Evolutionary conservation across 2,329 filamentous ascomycete genomes (phyloP), one percentile per base, ranked within the genome.

Genomic region (Coccinonectria pachysandricola): DNA sequence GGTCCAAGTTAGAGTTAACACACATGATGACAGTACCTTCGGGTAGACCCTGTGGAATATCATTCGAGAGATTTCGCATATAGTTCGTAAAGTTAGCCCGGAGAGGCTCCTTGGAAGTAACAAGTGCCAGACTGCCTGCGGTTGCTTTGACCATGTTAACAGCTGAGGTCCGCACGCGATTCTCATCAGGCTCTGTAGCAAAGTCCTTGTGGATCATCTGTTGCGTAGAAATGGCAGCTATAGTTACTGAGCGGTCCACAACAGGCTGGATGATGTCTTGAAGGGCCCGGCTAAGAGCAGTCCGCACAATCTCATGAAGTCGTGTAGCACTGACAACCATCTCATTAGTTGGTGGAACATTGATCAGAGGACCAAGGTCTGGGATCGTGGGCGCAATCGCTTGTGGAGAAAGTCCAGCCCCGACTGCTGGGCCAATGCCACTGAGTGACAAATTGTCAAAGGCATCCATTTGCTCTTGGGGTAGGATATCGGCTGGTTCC

Each of bases 21-120:
- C 92, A 96, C 84, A 98, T 95, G 30, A 96, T 73, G 35, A 98
- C 91, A 16, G 91, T 83, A 6, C 91, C 91, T 57, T 98, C 91
- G 0, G 91, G 85, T 35, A 98, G 69, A 10, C 83, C 82, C 27
- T 84, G 80, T 28, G 84, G 76, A 19, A 93, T 69, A 19, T 78
- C 74, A 24, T 58, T 62, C 3, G 74, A 68, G n/a, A 77, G 54
- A 24, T 66, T 67, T 27, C 91, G 80, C 53, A 98, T 86, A 50
- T 96, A 93, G 57, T 96, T 98, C 28, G 82, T 92, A 56, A 98
- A 93, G 58, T 92, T 96, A 54, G 92, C 91, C 34, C 91, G 77
- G 10, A 98, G 66, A 10, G 91, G 91, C 53, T 98, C 91, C 56
- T 96, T 98, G 50, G 87, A 96, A 4, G 91, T 98, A n/a, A 98